These are phyloP conservation scores for Amanita thiersii DNA, from an alignment of 768 basidiomycete genomes.

Conservation along the genomic window DNA sequence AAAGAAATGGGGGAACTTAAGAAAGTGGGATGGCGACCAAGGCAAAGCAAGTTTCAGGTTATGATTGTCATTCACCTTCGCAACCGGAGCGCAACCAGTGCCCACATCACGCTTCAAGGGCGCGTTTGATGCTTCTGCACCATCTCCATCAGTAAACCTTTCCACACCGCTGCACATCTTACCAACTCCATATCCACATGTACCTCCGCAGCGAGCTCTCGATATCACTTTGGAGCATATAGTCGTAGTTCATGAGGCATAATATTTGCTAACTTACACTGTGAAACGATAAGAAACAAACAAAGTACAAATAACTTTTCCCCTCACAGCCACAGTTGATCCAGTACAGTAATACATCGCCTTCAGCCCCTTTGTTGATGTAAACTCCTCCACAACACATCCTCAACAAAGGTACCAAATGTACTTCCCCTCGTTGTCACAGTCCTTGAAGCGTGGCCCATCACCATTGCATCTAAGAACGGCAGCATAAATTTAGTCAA, in stretches of 20 bases:
- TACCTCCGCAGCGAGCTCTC: no score
- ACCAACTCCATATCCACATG: no score
- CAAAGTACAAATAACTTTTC: no score
- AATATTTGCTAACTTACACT: no score
- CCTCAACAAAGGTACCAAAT: slow-evolving; percentile 61
- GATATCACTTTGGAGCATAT: no score
- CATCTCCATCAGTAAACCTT: not conserved
- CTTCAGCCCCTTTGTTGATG: slow-evolving; percentile 44
- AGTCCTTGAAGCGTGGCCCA: slow-evolving; percentile 45
- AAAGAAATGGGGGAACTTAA: slow-evolving; percentile 2
- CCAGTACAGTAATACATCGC: no score
- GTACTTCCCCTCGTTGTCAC: slow-evolving; percentile 72
- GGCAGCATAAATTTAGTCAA: slow-evolving; percentile 40
- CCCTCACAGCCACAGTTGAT: no score
- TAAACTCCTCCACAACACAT: slow-evolving; percentile 60
- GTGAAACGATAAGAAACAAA: no score
- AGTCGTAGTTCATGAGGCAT: no score
- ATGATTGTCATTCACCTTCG: slow-evolving; percentile 6
- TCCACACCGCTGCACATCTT: no score
- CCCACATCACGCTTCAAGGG: slow-evolving; percentile 5
- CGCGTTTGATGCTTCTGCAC: slow-evolving; percentile 3
- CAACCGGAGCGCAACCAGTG: slow-evolving; percentile 7
- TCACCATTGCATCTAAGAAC: slow-evolving; percentile 66
- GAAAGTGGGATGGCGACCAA: not conserved
- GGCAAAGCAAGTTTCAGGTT: slow-evolving; percentile 1